Evolutionary conservation across 108 stramenopile genomes (phyloP), one percentile per base, ranked within the genome.

Genomic region (Nitzschia sp.): DNA sequence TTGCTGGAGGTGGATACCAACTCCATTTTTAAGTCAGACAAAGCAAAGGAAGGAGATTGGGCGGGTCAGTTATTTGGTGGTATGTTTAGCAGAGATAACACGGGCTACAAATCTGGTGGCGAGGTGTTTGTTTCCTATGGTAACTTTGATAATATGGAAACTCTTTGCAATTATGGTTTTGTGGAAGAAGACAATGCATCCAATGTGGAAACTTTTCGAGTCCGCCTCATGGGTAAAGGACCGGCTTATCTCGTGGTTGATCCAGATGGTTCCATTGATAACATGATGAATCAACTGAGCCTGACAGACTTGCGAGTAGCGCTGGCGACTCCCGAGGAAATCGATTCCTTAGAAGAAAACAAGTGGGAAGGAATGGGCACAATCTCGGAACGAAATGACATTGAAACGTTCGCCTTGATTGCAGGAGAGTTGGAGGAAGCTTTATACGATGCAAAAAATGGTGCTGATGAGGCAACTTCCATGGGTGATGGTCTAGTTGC

Each of bases 101-200:
- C 23, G 9, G 9, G 23, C 13, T 72, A 66, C 55, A 54, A 60
- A 26, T 54, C 56, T 35, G 83, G 77, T 0, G 74, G 80, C 3
- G 85, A 91, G 68, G 83, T 83, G 26, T 84, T 76, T 48, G 85
- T 92, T 26, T 76, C 73, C 1, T 92, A 92, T 70, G 91, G 91
- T 8, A 68, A 77, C 46, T 77, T 92, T 26, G 71, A 83, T 46
- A 92, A 89, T 68, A 59, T 92, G 3, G 83, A 92, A 64, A 82
- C 88, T 13, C 66, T 92, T 5, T 79, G 36, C 9, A 80, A 89
- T 59, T 92, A 92, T 74, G 91, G 91, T 21, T 92, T 92, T 67
- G 48, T 56, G 32, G 58, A n/a, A 1, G 65, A 67, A 34, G 34
- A 54, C 33, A 90, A 90, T 63, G 65, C 77, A 27, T 70, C 61